Evolutionary conservation across 192 early-diverging fungal genomes (phyloP).

Genomic region (Coemansia sp.): DNA sequence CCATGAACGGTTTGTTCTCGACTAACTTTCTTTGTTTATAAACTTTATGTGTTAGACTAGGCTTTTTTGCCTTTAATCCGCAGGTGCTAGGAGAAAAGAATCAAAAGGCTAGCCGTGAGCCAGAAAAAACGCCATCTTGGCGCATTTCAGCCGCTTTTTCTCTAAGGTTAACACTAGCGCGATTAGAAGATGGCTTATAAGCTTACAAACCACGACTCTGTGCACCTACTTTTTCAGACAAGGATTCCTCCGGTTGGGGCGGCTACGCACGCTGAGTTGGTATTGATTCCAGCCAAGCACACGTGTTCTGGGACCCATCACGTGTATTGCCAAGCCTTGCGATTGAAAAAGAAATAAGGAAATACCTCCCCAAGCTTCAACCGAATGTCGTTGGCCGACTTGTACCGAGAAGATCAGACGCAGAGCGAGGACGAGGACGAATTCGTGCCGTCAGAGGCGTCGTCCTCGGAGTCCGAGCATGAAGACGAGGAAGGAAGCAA

Average conservation of each 20-base stretch:
- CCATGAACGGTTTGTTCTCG: slow-evolving; percentile 47
- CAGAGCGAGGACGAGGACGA: slow-evolving; percentile 31
- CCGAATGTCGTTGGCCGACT: slow-evolving; percentile 40
- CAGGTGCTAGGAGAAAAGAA: background rate
- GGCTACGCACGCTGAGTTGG: background rate
- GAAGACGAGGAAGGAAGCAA: slow-evolving; percentile 1
- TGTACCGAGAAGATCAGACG: slow-evolving; percentile 30
- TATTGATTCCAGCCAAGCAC: background rate
- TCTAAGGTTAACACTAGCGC: slow-evolving; percentile 22
- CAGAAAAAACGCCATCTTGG: background rate
- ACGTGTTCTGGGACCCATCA: slow-evolving; percentile 1
- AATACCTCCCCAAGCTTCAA: background rate
- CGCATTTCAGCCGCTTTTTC: background rate
- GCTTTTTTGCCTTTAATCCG: slow-evolving; percentile 1
- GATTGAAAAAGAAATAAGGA: background rate
- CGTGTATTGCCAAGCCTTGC: background rate
- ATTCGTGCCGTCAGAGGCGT: slow-evolving; percentile 30
- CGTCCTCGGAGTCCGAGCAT: slow-evolving; percentile 16
- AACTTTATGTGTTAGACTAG: slow-evolving; percentile 4
- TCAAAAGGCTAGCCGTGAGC: slow-evolving; percentile 7
- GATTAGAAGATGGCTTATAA: background rate
- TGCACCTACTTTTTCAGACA: slow-evolving; percentile 24
- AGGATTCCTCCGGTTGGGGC: background rate
- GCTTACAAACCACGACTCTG: slow-evolving; percentile 18
- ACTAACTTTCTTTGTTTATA: slow-evolving; percentile 9